A percentile compares a stretch with the other conserved stretches of the same genome.
These are phyloP conservation scores for Inonotus hispidus DNA, from an alignment of 1,284 basidiomycete species.

Conservation along the genomic window DNA sequence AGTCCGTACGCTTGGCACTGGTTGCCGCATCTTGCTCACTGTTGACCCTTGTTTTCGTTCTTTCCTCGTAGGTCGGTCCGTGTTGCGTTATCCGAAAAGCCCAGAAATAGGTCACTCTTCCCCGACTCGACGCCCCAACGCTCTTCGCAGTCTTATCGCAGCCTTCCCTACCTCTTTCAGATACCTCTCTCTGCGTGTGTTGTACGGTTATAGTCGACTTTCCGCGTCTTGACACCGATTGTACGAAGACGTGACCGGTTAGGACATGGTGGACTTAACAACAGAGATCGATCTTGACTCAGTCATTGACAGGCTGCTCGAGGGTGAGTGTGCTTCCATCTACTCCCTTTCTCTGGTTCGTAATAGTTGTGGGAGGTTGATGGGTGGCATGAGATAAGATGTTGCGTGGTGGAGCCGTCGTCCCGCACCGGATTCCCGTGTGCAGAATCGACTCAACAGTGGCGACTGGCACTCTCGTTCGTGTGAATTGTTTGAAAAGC, in stretches of 20 bases:
- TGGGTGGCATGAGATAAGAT: background rate
- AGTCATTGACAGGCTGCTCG: slow-evolving; percentile 93
- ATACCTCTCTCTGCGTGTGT: background rate
- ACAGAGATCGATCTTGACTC: slow-evolving; percentile 96
- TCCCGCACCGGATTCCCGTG: background rate
- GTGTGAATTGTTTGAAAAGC: background rate
- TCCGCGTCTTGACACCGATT: background rate
- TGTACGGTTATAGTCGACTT: background rate
- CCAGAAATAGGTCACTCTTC: background rate
- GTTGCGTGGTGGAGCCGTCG: background rate
- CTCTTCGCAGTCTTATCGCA: background rate
- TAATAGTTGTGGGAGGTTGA: background rate
- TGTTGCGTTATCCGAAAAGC: slow-evolving; percentile 17
- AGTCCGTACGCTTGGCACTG: background rate
- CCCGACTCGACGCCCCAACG: background rate
- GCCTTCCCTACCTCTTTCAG: background rate
- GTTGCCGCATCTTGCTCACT: background rate
- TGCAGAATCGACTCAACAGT: background rate
- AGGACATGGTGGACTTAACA: slow-evolving; percentile 53
- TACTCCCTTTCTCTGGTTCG: background rate
- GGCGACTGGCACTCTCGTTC: background rate
- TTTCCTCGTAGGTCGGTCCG: slow-evolving; percentile 13
- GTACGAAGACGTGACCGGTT: slow-evolving; percentile 7
- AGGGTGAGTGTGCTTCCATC: slow-evolving; percentile 65
- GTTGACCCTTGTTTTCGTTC: background rate